Evolutionary conservation across 192 early-diverging fungal genomes (phyloP), one percentile per base, ranked within the genome.

Genomic region (Phlyctochytrium arcticum): DNA sequence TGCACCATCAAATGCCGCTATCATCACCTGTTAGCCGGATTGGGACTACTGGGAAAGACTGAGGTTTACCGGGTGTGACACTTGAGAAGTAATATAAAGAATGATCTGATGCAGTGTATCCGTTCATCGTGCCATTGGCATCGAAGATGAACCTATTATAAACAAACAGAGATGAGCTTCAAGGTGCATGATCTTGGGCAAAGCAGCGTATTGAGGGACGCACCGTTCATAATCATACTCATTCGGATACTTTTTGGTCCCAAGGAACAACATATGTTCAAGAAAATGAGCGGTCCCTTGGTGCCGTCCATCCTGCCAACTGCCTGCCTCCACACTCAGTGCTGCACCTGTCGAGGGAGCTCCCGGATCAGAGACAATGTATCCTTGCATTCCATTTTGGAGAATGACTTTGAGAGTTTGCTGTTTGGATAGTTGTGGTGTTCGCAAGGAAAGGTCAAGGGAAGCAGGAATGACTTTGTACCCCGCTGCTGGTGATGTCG

Each of bases 231-330:
- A 78, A 36, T 74, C 76, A 56, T 50, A 51, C 24, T 71, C 69
- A 5, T 49, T 26, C 0, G 70, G 76, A 36, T 65, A 78, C 54
- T 62, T 72, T 50, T 74, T 64, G 23, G 72, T 74, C 6, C 76
- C 76, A 12, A 75, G 69, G 55, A 75, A 75, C 10, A 75, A 60
- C 69, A 71, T 72, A 55, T 75, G 74, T 57, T 75, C 74, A 24
- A 72, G 59, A 54, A 75, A 75, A 57, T 75, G 74, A 0, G 74
- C 74, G 31, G 66, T 68, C 2, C 74, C 74, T n/a, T 48, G 65
- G 42, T 68, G 68, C 44, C 55, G 64, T 17, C 63, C 68, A 42
- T 77, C 75, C 42, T 24, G 34, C 76, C 76, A 78, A 36, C 56
- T 61, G 7, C 76, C 76, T 7, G 72, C 69, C 49, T 78, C 76